A percentile compares a stretch with the other conserved stretches of the same genome.
Evolutionary conservation across 495 filamentous ascomycete species (phyloP).

Genomic region (Bombardia bombarda): DNA sequence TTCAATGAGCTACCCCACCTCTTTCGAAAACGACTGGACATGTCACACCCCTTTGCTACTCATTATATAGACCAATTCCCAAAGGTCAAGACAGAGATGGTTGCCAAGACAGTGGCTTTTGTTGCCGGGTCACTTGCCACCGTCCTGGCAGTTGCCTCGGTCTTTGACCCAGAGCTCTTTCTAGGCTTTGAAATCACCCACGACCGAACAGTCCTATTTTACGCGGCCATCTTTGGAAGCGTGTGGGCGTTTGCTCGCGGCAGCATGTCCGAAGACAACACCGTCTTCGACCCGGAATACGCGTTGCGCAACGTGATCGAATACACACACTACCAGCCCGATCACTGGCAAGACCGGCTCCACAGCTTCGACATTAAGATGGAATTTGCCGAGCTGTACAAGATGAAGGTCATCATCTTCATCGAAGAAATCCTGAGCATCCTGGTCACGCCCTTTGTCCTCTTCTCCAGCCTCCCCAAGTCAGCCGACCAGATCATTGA

Average conservation of each 20-base stretch:
- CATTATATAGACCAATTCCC: constrained; percentile 95
- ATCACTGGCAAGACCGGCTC: constrained; percentile 77
- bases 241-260: constrained; percentile 76
- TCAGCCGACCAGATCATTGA: constrained; percentile 91
- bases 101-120: constrained; percentile 77
- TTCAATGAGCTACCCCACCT: constrained; percentile 95
- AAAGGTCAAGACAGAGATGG: constrained; percentile 81
- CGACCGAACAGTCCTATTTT: constrained; percentile 78
- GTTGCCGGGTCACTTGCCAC: constrained; percentile 77
- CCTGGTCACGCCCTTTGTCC: constrained; percentile 80
- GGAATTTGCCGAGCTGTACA: constrained; percentile 83
- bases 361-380: constrained; percentile 77
- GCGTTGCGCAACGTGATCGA: constrained; percentile 80
- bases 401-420: constrained; percentile 84
- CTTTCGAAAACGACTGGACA: constrained; percentile 79
- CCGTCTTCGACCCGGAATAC: constrained; percentile 87
- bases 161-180: constrained; percentile 85
- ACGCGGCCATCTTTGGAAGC: constrained; percentile 59
- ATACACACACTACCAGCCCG: constrained; percentile 83
- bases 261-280: constrained; percentile 73
- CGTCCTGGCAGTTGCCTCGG: constrained; percentile 68
- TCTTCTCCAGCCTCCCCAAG: constrained; percentile 80
- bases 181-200: constrained; percentile 83
- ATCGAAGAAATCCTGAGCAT: constrained; percentile 87
- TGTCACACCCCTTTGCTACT: constrained; percentile 90